A percentile compares a stretch with the other conserved stretches of the same genome.
Evolutionary conservation across 306 rosid species (phyloP).

Genomic region (Quercus bicolor): DNA sequence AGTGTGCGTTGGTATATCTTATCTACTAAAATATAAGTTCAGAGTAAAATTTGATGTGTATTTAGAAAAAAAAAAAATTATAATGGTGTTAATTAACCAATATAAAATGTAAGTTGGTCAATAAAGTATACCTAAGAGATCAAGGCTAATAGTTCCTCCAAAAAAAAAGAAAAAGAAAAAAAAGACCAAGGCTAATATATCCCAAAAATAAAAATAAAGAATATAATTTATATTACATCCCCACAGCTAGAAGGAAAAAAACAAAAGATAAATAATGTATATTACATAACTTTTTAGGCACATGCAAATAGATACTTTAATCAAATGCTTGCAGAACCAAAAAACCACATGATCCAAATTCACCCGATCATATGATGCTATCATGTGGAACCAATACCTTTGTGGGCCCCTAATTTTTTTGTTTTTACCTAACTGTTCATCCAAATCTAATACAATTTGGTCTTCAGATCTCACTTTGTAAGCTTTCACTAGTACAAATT

Average conservation of each 20-base stretch:
- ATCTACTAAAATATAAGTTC: too few relatives aligned
- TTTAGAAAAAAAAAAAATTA: too few relatives aligned
- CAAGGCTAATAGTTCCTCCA: too few relatives aligned
- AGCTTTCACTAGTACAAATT: neutral
- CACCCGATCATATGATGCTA: conserved; percentile 27
- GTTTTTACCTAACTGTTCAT: conserved; percentile 27
- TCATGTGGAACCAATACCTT: conserved; percentile 22
- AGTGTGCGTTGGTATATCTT: neutral
- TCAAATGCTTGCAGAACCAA: neutral
- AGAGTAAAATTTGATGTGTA: too few relatives aligned
- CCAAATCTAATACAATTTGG: conserved; percentile 32
- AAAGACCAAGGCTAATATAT: too few relatives aligned
- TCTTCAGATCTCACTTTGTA: neutral
- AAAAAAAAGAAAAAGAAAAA: too few relatives aligned
- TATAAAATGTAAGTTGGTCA: too few relatives aligned
- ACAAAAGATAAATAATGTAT: neutral
- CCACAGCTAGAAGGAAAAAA: neutral
- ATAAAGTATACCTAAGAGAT: too few relatives aligned
- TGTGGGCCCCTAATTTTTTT: conserved; percentile 31
- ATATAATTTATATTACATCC: neutral
- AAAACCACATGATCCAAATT: neutral
- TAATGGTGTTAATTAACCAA: too few relatives aligned
- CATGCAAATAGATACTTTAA: neutral
- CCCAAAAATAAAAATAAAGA: too few relatives aligned
- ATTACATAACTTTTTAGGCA: neutral